Evolutionary conservation across 1,284 basidiomycete species (phyloP), one percentile per base, ranked within the genome.

Genomic region (Malassezia caprae): DNA sequence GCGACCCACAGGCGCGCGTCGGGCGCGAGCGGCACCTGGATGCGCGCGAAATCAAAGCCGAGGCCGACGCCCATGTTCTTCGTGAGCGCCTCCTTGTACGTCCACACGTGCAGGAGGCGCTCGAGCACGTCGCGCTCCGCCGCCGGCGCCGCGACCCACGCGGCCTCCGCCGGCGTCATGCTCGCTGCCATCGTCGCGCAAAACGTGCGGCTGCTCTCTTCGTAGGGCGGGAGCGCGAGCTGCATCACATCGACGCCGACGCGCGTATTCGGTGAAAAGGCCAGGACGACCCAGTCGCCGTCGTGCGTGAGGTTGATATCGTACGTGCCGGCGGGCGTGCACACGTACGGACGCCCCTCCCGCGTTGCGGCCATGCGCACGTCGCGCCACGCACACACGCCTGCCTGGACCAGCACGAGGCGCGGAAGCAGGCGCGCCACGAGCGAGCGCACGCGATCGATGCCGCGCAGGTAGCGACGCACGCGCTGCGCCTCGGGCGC

Each of bases 281-380:
- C 69, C 48, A 73, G 47, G 0, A 67, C 63, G 19, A 73, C 65
- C 68, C 68, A 73, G 30, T 71, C 62, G 13, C 54, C 53, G 37
- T 73, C 72, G 44, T 73, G 72, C 11, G 68, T 61, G 23, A 72
- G 47, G 50, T 73, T 73, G 51, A 59, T 69, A 53, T 72, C 72
- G 12, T 35, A 27, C 17, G 26, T 12, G 8, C 15, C 27, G 7
- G 15, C 6, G 1, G 63, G 61, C n/a, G 44, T 19, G 0, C 24
- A 17, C 7, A 59, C 4, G 17, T 35, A 65, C 4, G 65, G 65
- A 2, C 65, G 58, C 8, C 65, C 65, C 19, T 60, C 55, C 0
- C 6, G 31, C 12, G 60, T 61, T 0, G 55, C 39, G 2, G 15
- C n/a, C 10, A 49, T 35, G 23, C 17, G 28, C 0, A 21, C 43